Evolutionary conservation across 106 monocot species (phyloP).

Genomic region (Allium cepa): DNA sequence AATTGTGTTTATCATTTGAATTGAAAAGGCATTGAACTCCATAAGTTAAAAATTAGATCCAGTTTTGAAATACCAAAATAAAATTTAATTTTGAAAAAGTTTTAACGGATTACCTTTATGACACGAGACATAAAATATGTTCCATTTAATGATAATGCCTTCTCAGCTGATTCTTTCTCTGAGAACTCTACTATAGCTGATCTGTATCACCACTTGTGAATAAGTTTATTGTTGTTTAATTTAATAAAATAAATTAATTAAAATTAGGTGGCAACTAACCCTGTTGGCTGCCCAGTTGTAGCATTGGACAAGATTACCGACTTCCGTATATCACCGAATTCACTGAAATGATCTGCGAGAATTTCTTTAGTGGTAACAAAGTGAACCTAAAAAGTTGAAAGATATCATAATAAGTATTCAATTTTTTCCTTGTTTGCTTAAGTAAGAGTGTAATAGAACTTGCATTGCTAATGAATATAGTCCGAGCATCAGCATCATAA

Average conservation of each 20-base stretch:
- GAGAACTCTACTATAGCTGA: not conserved
- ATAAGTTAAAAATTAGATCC: not conserved
- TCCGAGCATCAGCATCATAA: constrained; percentile 56
- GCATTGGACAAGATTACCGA: constrained; percentile 26
- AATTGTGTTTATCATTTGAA: not conserved
- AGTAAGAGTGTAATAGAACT: not conserved
- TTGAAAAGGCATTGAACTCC: not conserved
- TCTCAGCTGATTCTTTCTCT: constrained; percentile 8
- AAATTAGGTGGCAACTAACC: not conserved
- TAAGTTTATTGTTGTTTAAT: not conserved
- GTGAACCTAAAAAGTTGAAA: constrained; percentile 44
- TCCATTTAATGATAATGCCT: constrained; percentile 7
- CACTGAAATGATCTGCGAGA: constrained; percentile 85
- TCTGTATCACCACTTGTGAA: not conserved
- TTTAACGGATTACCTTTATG: not conserved
- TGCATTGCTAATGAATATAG: constrained; percentile 54
- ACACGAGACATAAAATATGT: constrained; percentile 6
- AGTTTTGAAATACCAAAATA: not conserved
- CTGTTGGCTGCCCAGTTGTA: not conserved
- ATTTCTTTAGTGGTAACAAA: constrained; percentile 87
- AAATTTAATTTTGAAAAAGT: not conserved
- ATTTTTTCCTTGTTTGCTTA: not conserved
- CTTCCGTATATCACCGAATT: constrained; percentile 90
- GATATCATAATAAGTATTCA: not conserved
- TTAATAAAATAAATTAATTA: not conserved